These are phyloP conservation scores for Medicago truncatula DNA, from an alignment of 306 rosid species.

Conservation along the genomic window DNA sequence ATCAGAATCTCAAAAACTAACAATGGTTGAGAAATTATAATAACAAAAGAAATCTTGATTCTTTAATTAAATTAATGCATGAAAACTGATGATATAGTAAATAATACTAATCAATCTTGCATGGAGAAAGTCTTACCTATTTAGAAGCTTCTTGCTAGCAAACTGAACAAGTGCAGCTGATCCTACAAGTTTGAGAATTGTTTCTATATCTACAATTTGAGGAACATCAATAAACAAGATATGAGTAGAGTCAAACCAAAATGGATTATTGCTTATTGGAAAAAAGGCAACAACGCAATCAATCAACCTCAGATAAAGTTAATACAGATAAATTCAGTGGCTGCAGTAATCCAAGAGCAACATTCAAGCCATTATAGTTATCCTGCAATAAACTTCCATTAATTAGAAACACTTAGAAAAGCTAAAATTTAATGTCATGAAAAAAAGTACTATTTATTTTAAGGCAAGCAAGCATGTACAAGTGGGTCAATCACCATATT, in stretches of 20 bases:
- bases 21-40: no score
- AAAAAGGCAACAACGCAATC: not conserved
- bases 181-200: conserved; percentile 81
- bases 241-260: conserved; percentile 16
- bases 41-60: no score
- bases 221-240: conserved; percentile 23
- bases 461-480: no score
- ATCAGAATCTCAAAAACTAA: no score
- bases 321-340: conserved; percentile 63
- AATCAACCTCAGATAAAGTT: conserved; percentile 72
- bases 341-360: conserved; percentile 65
- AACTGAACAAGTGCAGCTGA: conserved; percentile 85
- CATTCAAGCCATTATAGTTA: no score
- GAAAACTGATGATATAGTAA: not conserved
- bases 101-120: conserved; percentile 4
- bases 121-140: conserved; percentile 56
- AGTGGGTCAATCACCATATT: no score
- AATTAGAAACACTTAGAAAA: no score
- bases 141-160: conserved; percentile 75
- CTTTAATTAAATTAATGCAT: no score
- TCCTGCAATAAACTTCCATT: no score
- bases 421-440: no score
- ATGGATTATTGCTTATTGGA: not conserved
- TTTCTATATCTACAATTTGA: conserved; percentile 66
- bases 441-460: no score